Evolutionary conservation across 306 rosid species (phyloP).

Genomic region (Medicago arabica): DNA sequence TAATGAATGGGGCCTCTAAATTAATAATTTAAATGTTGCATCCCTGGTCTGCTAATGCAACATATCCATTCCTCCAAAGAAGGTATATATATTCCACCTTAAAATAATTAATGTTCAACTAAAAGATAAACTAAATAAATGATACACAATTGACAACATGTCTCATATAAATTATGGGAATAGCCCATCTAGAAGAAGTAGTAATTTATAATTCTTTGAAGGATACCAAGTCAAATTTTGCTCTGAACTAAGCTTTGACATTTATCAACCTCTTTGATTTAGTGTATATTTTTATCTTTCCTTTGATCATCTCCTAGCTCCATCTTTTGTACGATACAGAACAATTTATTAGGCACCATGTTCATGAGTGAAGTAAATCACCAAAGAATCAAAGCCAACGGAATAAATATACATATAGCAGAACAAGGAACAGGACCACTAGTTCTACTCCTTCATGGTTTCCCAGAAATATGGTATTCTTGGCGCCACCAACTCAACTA

Average conservation of each 20-base stretch:
- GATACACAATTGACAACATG: too few species aligned
- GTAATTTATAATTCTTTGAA: neutral
- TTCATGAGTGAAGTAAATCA: conserved; percentile 56
- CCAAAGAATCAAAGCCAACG: conserved; percentile 68
- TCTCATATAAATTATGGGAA: neutral
- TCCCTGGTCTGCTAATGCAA: too few species aligned
- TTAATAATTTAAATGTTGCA: too few species aligned
- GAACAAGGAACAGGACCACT: conserved; percentile 79
- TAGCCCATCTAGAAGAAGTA: neutral
- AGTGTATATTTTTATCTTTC: neutral
- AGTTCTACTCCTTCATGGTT: conserved; percentile 71
- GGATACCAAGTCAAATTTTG: conserved; percentile 40
- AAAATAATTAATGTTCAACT: too few species aligned
- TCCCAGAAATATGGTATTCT: conserved; percentile 67
- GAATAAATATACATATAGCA: conserved; percentile 64
- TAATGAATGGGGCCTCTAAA: too few species aligned
- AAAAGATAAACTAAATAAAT: too few species aligned
- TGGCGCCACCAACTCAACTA: conserved; percentile 66
- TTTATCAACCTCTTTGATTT: neutral
- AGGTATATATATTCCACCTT: too few species aligned
- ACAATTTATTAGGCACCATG: conserved; percentile 31
- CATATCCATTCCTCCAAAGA: too few species aligned
- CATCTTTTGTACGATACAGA: neutral
- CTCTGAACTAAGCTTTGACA: conserved; percentile 30
- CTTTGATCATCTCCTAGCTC: neutral